These are phyloP conservation scores for Citrullus mucosospermus DNA, from an alignment of 306 rosid genomes.

Conservation along the genomic window DNA sequence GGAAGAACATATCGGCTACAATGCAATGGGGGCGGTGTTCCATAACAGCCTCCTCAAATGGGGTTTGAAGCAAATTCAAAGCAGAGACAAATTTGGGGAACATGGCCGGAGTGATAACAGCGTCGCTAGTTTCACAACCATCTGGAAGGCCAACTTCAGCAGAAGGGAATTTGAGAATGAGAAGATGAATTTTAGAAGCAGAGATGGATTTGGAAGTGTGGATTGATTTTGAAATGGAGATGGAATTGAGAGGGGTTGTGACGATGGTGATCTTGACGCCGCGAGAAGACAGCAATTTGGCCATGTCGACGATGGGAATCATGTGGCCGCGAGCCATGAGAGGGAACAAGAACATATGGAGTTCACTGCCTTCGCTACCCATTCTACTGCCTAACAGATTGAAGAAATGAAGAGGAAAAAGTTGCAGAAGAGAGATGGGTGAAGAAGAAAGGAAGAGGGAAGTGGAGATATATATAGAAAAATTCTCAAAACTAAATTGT, in stretches of 20 bases:
- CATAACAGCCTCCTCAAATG: conserved; percentile 22
- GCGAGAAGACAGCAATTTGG: not conserved
- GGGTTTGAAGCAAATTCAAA: conserved; percentile 11
- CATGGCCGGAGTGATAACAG: not conserved
- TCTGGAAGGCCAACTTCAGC: conserved; percentile 30
- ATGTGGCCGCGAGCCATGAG: conserved; percentile 3
- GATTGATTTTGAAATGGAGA: not conserved
- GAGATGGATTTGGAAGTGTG: not conserved
- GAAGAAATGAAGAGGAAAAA: not conserved
- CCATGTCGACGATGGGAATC: conserved; percentile 10
- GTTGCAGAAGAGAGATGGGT: not conserved
- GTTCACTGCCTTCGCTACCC: not conserved
- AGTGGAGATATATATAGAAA: not conserved
- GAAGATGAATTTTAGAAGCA: not conserved
- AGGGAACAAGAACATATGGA: conserved; percentile 6
- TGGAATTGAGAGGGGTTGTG: conserved; percentile 3
- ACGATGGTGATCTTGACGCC: not conserved
- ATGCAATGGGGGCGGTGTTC: conserved; percentile 30
- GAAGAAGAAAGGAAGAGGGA: not conserved
- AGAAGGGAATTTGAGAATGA: conserved; percentile 19
- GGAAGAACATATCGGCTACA: conserved; percentile 32
- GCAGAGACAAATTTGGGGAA: conserved; percentile 12
- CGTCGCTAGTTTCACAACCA: conserved; percentile 28
- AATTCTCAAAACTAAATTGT: no score
- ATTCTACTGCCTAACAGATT: not conserved